A percentile compares a stretch with the other conserved stretches of the same genome.
phyloP scores from a whole-genome alignment of 345 rosid genomes.

The Acer negundo region DNA sequence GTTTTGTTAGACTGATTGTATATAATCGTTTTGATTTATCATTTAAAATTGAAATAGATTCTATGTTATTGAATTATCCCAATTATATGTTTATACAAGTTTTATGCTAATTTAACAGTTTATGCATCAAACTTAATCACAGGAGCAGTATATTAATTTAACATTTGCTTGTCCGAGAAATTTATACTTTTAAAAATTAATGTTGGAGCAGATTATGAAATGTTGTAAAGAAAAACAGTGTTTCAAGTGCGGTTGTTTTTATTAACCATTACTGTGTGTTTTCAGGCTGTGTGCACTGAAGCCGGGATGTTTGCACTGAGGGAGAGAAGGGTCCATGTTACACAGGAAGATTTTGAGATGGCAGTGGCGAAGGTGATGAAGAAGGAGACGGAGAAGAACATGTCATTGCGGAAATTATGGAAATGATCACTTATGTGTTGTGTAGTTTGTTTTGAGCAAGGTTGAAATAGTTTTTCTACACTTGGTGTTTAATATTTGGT shows the following conservation, averaged over 20 bases:
- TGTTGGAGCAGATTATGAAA: no score
- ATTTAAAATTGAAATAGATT: not conserved
- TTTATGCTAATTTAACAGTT: not conserved
- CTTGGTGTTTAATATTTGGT: conserved; percentile 1
- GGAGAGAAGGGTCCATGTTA: conserved; percentile 97
- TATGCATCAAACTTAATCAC: no score
- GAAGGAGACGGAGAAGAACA: conserved; percentile 98
- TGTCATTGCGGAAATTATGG: conserved; percentile 98
- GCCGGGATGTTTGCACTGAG: conserved; percentile 99
- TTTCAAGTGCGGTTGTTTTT: not conserved
- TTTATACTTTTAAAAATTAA: no score
- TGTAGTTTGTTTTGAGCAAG: not conserved
- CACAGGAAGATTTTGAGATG: conserved; percentile 99
- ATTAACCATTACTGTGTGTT: not conserved
- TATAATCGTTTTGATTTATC: not conserved
- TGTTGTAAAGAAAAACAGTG: no score
- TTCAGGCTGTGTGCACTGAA: conserved; percentile 98
- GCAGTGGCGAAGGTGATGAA: conserved; percentile 99
- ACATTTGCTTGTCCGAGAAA: no score
- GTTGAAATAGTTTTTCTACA: not conserved
- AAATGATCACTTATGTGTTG: conserved; percentile 45
- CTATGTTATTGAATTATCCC: not conserved
- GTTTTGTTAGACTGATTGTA: not conserved
- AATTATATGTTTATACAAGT: not conserved
- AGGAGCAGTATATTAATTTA: no score